Percentiles rank a stretch among this genome's conserved stretches.
Conservation (phyloP, 225 moss, liverwort and hornwort genomes). For the Polytrichum commune region DNA sequence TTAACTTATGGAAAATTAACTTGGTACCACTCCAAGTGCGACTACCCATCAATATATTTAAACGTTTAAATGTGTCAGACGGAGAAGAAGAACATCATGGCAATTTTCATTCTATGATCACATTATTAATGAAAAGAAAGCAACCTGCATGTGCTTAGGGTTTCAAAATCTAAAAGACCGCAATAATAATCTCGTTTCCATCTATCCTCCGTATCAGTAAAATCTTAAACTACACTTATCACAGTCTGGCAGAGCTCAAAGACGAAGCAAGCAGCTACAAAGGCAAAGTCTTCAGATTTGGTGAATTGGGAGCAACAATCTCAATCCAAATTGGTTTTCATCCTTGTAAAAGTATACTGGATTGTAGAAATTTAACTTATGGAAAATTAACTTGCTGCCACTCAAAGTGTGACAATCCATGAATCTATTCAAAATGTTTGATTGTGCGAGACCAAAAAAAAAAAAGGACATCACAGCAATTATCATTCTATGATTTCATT, state of each 20-base stretch:
- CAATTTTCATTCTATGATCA: background rate
- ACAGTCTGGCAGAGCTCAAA: conserved; percentile 93
- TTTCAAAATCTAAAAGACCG: background rate
- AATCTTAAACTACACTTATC: conserved; percentile 29
- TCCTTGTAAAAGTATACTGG: no score
- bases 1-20: no score
- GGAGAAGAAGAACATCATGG: background rate
- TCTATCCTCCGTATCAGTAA: conserved; percentile 1
- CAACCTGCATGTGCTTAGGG: background rate
- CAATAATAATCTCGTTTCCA: background rate
- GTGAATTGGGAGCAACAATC: no score
- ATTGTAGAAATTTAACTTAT: no score
- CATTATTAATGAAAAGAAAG: background rate
- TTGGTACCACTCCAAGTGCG: no score
- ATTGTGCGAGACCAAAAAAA: no score
- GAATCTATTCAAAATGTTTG: no score
- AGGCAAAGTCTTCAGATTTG: background rate
- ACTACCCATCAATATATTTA: background rate
- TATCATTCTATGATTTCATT: background rate
- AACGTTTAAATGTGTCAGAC: background rate
- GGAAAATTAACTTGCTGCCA: no score
- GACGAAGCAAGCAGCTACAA: conserved; percentile 50
- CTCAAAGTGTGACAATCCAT: no score
- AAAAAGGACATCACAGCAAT: background rate
- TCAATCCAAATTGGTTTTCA: no score